Base-by-base conservation (phyloP, 140 eudicot genomes). In the Erigeron philadelphicus region DNA sequence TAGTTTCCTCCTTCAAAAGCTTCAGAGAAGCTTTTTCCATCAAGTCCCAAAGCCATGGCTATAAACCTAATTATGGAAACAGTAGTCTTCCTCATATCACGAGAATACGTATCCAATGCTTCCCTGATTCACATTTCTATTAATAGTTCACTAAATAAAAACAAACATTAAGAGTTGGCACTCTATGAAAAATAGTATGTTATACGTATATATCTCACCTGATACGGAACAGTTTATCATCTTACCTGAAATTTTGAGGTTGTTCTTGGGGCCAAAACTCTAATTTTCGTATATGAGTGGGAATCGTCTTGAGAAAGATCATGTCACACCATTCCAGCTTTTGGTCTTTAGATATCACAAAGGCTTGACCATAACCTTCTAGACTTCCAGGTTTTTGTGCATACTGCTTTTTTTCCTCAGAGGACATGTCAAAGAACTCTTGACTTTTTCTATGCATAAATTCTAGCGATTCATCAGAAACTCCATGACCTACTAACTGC, bases 291-390 rank as follows among this genome's bases (percentile, higher is more conserved):
- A 40, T 16, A 35, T 76, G 41, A 49, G 41, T 6, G 13, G 87
- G 87, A 69, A 76, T 57, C 45, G 82, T 71, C 61, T 71, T 66
- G 46, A 83, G 81, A 35, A 76, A 58, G 53, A 72, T 58, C 75
- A 74, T 65, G 60, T 83, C 87, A 12, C 81, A 75, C 87, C 84
- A 83, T 68, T 83, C 87, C 40, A 83, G 75, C 66, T 79, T 83
- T 71, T 79, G 84, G 19, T 82, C 86, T 64, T 81, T 71, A 0
- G 84, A 78, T 4, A 81, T 70, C 46, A 78, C 79, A 64, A 66
- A 77, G 1, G 82, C 76, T 61, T 84, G 83, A 62, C 85, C 83
- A 54, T 77, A 80, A 56, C 85, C 85, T 77, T 84, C 81, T 15
- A 80, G 50, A 59, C 76, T 70, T 74, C 72, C 78, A 15, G 76